These are phyloP conservation scores for Solanum ahanhuiri DNA, from an alignment of 257 asterid species.

Conservation along the genomic window DNA sequence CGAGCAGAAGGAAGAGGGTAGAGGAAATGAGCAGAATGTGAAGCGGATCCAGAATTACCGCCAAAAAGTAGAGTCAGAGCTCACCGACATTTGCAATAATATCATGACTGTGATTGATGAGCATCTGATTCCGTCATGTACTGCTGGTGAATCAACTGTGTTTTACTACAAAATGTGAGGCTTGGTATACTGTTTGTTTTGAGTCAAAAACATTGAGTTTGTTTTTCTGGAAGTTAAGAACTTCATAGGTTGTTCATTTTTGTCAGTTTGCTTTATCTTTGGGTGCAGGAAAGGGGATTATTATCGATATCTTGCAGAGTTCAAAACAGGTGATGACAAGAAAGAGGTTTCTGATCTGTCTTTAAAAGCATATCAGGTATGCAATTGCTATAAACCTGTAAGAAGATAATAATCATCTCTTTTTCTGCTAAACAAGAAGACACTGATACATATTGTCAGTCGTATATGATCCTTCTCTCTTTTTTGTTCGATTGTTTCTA, in stretches of 20 bases:
- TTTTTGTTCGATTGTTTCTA: too few relatives aligned
- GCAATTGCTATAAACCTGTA: neutral
- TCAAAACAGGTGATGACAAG: constrained; percentile 26
- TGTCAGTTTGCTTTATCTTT: neutral
- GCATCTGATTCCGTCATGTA: constrained; percentile 9
- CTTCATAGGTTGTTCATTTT: neutral
- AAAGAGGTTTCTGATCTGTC: constrained; percentile 37
- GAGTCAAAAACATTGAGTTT: neutral
- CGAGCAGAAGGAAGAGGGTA: constrained; percentile 12
- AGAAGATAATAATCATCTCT: neutral
- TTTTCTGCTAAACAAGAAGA: neutral
- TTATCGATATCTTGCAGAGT: constrained; percentile 37
- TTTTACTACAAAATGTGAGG: constrained; percentile 14
- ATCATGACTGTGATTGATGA: constrained; percentile 13
- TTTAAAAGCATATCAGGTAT: constrained; percentile 33
- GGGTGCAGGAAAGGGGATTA: constrained; percentile 42
- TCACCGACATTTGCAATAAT: constrained; percentile 6
- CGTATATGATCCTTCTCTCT: neutral
- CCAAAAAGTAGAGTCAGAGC: constrained; percentile 7
- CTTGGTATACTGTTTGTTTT: neutral
- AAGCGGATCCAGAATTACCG: constrained; percentile 9
- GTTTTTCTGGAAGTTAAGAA: neutral
- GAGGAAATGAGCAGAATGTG: constrained; percentile 16
- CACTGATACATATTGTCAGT: neutral
- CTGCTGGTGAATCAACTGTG: constrained; percentile 8